phyloP scores from a whole-genome alignment of 805 yeast species.

The Phaffomyces antillensis region DNA sequence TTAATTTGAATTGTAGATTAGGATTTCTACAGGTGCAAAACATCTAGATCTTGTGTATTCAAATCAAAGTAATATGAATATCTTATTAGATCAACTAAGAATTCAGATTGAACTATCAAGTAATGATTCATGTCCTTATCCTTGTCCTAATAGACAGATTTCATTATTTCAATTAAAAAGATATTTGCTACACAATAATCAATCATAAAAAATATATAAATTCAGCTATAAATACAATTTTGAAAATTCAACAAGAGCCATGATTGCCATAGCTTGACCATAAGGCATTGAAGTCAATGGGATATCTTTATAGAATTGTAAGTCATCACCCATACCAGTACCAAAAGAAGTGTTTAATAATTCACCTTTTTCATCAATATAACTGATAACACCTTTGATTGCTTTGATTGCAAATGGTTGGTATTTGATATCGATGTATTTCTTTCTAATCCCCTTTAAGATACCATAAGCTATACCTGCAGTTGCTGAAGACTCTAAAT shows the following conservation, averaged over 20 bases:
- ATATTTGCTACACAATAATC: neutral
- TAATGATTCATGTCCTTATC: too few relatives aligned
- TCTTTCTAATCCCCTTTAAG: constrained; percentile 8
- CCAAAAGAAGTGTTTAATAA: constrained; percentile 10
- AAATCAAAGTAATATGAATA: too few relatives aligned
- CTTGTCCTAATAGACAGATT: too few relatives aligned
- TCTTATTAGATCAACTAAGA: too few relatives aligned
- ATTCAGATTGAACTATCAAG: too few relatives aligned
- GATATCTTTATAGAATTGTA: constrained; percentile 9
- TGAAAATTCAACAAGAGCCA: constrained; percentile 11
- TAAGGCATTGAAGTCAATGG: constrained; percentile 12
- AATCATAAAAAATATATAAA: neutral
- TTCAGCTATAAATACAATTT: constrained; percentile 4
- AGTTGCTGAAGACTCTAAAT: constrained; percentile 10
- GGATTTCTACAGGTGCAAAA: too few relatives aligned
- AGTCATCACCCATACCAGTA: constrained; percentile 10
- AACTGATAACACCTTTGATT: constrained; percentile 9
- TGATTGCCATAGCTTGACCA: constrained; percentile 12
- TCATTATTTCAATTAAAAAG: too few relatives aligned
- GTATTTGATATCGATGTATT: constrained; percentile 4
- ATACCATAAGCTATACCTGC: constrained; percentile 12
- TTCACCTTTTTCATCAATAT: constrained; percentile 9
- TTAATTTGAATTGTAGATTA: too few relatives aligned
- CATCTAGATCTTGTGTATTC: too few relatives aligned
- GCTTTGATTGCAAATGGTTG: constrained; percentile 8